A percentile compares a stretch with the other conserved stretches of the same genome.
Conservation (phyloP, 192 early-diverging fungal genomes). For the Gaertneriomyces semiglobifer region DNA sequence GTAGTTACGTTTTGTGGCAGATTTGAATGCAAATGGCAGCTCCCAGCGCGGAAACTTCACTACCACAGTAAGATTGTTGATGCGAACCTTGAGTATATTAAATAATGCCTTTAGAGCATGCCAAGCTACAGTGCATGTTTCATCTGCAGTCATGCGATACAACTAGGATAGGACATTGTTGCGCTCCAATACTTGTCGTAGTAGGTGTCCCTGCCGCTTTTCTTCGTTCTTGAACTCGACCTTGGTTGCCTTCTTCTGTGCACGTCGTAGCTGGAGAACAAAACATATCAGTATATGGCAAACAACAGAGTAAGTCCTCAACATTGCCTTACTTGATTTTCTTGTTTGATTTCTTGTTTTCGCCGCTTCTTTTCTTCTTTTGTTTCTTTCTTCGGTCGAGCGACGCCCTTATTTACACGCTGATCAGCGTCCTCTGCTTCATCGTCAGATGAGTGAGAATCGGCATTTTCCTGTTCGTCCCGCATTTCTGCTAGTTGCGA, state of each 20-base stretch:
- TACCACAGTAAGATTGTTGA: no score
- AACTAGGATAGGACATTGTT: constrained; percentile 8
- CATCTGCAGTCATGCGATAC: no score
- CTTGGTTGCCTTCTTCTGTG: constrained; percentile 77
- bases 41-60: no score
- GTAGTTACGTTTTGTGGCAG: no score
- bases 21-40: no score
- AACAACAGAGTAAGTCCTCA: background rate
- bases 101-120: no score
- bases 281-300: background rate
- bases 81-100: no score
- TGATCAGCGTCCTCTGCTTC: constrained; percentile 8
- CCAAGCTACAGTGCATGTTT: no score
- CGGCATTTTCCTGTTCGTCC: constrained; percentile 33
- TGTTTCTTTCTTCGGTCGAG: constrained; percentile 78
- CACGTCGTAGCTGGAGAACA: constrained; percentile 50
- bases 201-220: constrained; percentile 54
- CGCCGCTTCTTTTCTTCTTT: constrained; percentile 90
- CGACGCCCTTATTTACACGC: constrained; percentile 63
- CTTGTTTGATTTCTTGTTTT: constrained; percentile 80
- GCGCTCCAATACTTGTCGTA: constrained; percentile 50
- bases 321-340: constrained; percentile 56
- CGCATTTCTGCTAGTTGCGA: constrained; percentile 63
- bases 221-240: constrained; percentile 72
- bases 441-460: constrained; percentile 27